A percentile compares a stretch with the other conserved stretches of the same genome.
These are phyloP conservation scores for Paecilomyces sp. DNA, from an alignment of 2,329 filamentous ascomycete species.

Conservation along the genomic window DNA sequence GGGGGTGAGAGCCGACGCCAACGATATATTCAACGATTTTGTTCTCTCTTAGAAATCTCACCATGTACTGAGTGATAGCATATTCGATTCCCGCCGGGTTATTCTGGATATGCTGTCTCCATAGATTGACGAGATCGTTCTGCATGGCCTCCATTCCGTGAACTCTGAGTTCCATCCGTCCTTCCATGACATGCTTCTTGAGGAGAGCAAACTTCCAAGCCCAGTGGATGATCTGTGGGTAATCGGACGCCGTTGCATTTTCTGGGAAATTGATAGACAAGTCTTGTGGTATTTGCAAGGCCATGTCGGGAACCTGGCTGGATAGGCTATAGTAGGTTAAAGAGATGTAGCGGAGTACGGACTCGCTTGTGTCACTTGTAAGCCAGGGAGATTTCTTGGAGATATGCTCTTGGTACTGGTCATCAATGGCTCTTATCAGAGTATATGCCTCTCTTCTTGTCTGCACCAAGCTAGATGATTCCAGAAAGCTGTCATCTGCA, in stretches of 20 bases:
- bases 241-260: constrained; percentile 16
- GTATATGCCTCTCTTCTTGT: constrained; percentile 18
- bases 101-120: constrained; percentile 49
- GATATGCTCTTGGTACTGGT: constrained; percentile 31
- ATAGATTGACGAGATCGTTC: constrained; percentile 59
- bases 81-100: constrained; percentile 36
- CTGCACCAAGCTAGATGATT: constrained; percentile 11
- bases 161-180: constrained; percentile 85
- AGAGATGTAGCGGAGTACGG: constrained; percentile 26
- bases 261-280: constrained; percentile 28
- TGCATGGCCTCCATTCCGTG: constrained; percentile 71
- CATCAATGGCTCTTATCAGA: constrained; percentile 25
- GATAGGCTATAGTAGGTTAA: constrained; percentile 24
- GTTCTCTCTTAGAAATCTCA: constrained; percentile 60
- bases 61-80: constrained; percentile 59
- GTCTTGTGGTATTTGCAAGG: constrained; percentile 26
- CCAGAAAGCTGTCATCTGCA: constrained; percentile 13
- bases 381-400: constrained; percentile 36
- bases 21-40: constrained; percentile 80
- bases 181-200: constrained; percentile 68
- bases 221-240: constrained; percentile 32
- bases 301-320: constrained; percentile 20
- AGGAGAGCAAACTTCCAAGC: constrained; percentile 64
- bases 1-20: constrained; percentile 83
- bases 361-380: constrained; percentile 33